A percentile compares a stretch with the other conserved stretches of the same genome.
phyloP scores from a whole-genome alignment of 768 basidiomycete genomes.

The Trametes cingulata region DNA sequence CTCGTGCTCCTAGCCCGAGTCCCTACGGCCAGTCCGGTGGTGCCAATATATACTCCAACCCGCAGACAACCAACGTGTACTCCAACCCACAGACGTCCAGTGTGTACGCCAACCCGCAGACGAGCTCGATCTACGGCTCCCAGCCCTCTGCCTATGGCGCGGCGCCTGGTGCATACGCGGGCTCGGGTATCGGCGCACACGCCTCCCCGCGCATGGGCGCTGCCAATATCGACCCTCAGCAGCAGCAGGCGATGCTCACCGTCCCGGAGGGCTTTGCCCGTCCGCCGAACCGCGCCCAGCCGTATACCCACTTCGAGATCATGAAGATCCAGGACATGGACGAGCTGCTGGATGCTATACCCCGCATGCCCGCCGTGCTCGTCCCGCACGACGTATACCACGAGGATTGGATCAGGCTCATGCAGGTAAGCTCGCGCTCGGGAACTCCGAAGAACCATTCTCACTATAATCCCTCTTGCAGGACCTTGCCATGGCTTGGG shows the following conservation, averaged over 20 bases:
- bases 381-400: conserved; percentile 74
- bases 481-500: conserved; percentile 79
- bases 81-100: conserved; percentile 6
- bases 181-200: conserved; percentile 13
- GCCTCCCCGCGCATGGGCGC: conserved; percentile 20
- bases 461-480: conserved; percentile 27
- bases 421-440: conserved; percentile 52
- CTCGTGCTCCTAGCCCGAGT: conserved; percentile 55
- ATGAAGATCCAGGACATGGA: conserved; percentile 81
- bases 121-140: conserved; percentile 16
- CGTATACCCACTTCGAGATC: conserved; percentile 68
- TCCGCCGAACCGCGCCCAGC: conserved; percentile 63
- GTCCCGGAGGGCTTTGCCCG: conserved; percentile 77
- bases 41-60: conserved; percentile 19
- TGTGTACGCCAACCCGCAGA: conserved; percentile 4
- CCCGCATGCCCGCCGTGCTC: conserved; percentile 72
- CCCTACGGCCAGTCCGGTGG: conserved; percentile 38
- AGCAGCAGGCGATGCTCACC: conserved; percentile 30
- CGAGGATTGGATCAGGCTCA: conserved; percentile 80
- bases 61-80: not conserved
- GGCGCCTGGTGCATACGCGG: not conserved
- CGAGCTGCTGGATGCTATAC: conserved; percentile 62
- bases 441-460: not conserved
- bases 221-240: conserved; percentile 11
- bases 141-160: conserved; percentile 15